Base-by-base conservation (phyloP, 208 protist genomes). In the Wallacemonas sp. region DNA sequence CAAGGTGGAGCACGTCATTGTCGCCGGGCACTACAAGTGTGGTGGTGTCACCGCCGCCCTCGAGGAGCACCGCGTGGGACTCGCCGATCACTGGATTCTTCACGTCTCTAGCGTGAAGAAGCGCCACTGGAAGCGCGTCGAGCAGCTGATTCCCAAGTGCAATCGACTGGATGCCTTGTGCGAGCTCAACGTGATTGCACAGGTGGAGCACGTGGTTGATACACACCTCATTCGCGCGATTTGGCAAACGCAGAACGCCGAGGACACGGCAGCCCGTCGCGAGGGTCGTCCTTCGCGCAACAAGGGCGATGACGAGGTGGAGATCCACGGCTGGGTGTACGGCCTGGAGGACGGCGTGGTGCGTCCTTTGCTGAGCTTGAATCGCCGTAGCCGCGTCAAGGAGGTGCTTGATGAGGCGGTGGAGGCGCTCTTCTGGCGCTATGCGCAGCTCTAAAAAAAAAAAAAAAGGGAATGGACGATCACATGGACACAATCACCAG, bases 11-110 rank as follows among this genome's bases (percentile, higher is more conserved):
- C 94, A 98, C 57, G 91, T 98, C n/a, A 97, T 98, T 63, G 80
- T 98, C 1, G 88, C 87, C 26, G 95, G 95, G n/a, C 97, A 98
- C 69, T 97, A 97, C 73, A 76, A 81, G 26, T 98, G 97, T 76
- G 97, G 97, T 75, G 97, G 93, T 45, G 94, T 98, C 14, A 93
- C 69, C 44, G 86, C 86, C 1, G 82, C 86, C 29, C 72, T 90
- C 25, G 52, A 86, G 20, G 79, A 77, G 5, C 61, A 62, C 49
- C 81, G 81, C 26, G 65, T 93, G 7, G 87, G 87, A 23, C 79
- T 93, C 25, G 81, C 84, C 0, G 87, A 93, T 49, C 81, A 93
- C 66, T 93, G 84, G 87, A 93, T 93, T 41, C 61, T 86, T 23
- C 87, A 93, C 54, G 82, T 93, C 14, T 61, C 57, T 26, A 78